Conservation (phyloP, 2,329 filamentous ascomycete genomes). For the Ophiostoma himal-ulmi region DNA sequence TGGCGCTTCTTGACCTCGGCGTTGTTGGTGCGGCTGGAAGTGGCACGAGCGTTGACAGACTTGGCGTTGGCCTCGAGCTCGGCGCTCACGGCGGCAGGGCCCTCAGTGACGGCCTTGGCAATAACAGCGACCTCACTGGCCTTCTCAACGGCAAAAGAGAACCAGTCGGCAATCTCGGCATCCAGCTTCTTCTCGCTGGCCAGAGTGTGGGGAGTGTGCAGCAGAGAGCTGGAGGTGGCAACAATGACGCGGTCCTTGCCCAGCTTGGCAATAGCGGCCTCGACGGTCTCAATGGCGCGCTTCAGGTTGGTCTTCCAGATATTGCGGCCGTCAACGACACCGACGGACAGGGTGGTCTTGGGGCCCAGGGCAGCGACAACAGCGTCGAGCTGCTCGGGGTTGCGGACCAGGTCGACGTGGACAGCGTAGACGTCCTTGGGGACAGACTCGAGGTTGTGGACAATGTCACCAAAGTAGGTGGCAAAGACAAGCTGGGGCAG, state of each 20-base stretch:
- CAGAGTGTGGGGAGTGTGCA: slow-evolving; percentile 97
- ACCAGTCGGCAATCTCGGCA: slow-evolving; percentile 91
- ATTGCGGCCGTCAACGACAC: slow-evolving; percentile 98
- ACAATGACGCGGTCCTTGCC: slow-evolving; percentile 97
- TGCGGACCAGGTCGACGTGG: slow-evolving; percentile 93
- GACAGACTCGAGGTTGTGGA: slow-evolving; percentile 94
- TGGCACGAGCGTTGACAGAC: slow-evolving; percentile 83
- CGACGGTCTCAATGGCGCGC: slow-evolving; percentile 82
- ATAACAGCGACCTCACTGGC: slow-evolving; percentile 82
- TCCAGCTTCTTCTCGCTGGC: slow-evolving; percentile 98
- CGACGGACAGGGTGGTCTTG: slow-evolving; percentile 85
- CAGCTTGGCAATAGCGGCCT: slow-evolving; percentile 86
- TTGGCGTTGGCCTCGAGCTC: slow-evolving; percentile 96
- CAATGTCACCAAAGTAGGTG: slow-evolving; percentile 98
- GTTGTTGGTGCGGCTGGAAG: slow-evolving; percentile 93
- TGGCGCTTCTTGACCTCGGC: slow-evolving; percentile 95
- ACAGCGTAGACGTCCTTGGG: slow-evolving; percentile 74
- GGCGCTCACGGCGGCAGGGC: slow-evolving; percentile 76
- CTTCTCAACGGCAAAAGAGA: slow-evolving; percentile 97
- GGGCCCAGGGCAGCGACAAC: slow-evolving; percentile 77
- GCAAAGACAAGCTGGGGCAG: slow-evolving; percentile 85
- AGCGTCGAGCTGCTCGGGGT: slow-evolving; percentile 92
- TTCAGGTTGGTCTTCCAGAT: slow-evolving; percentile 99
- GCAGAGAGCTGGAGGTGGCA: slow-evolving; percentile 92
- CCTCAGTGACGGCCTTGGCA: slow-evolving; percentile 93